phyloP scores from a whole-genome alignment of 495 filamentous ascomycete genomes.

The Hyaloscypha hepaticicola region DNA sequence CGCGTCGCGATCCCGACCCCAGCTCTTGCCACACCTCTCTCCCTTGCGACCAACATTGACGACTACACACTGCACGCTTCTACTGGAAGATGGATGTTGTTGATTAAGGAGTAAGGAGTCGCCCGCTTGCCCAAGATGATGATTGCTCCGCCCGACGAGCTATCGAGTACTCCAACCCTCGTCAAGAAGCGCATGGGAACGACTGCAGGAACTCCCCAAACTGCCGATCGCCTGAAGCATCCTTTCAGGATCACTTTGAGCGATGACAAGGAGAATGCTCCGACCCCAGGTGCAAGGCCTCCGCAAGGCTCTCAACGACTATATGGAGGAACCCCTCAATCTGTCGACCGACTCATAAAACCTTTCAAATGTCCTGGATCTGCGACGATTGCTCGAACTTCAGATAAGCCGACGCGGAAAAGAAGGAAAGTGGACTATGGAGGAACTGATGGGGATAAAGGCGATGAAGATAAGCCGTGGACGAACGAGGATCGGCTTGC shows the following conservation, averaged over 20 bases:
- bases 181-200: constrained; percentile 25
- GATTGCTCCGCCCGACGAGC: constrained; percentile 28
- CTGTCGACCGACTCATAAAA: constrained; percentile 68
- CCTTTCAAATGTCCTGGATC: constrained; percentile 95
- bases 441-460: constrained; percentile 70
- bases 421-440: constrained; percentile 86
- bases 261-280: constrained; percentile 34
- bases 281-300: constrained; percentile 1
- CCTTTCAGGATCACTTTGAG: constrained; percentile 62
- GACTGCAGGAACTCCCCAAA: constrained; percentile 39
- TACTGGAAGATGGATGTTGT: background rate
- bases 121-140: constrained; percentile 17
- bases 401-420: constrained; percentile 83
- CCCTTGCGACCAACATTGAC: background rate
- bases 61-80: background rate
- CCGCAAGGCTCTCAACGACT: constrained; percentile 19
- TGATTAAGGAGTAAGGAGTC: background rate
- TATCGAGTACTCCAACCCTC: constrained; percentile 17
- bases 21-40: constrained; percentile 1
- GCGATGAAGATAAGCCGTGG: constrained; percentile 75
- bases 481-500: constrained; percentile 86
- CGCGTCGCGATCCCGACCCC: background rate
- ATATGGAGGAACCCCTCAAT: constrained; percentile 40
- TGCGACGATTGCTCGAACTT: constrained; percentile 65
- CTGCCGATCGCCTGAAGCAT: constrained; percentile 68